Evolutionary conservation across 2,329 filamentous ascomycete genomes (phyloP).

Genomic region (Lecanicillium sp.): DNA sequence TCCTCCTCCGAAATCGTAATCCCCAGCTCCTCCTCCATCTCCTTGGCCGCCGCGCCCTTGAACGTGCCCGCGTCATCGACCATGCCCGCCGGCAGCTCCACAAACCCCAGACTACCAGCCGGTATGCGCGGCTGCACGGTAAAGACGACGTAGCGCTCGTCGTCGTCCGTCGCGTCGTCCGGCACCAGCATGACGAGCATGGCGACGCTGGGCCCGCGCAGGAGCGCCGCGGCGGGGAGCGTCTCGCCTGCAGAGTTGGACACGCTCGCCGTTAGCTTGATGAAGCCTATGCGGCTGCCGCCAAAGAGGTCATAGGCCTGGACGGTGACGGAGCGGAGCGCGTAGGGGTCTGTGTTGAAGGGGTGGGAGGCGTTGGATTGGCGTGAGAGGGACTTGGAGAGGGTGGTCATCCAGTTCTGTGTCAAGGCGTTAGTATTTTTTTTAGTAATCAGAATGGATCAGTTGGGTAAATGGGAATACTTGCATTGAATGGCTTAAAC

Average conservation of each 20-base stretch:
- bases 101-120: constrained; percentile 44
- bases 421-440: too few species aligned
- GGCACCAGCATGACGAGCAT: constrained; percentile 51
- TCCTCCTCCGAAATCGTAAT: constrained; percentile 40
- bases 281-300: constrained; percentile 40
- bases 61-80: constrained; percentile 47
- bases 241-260: constrained; percentile 38
- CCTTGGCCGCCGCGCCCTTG: constrained; percentile 48
- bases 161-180: constrained; percentile 31
- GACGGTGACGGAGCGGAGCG: constrained; percentile 40
- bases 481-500: constrained; percentile 45
- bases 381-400: constrained; percentile 37
- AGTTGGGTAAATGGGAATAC: constrained; percentile 2
- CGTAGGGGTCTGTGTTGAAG: constrained; percentile 47
- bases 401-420: constrained; percentile 41
- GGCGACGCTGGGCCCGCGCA: constrained; percentile 53
- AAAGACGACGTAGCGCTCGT: constrained; percentile 49
- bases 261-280: constrained; percentile 45
- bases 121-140: constrained; percentile 53
- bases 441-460: neutral
- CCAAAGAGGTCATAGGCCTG: constrained; percentile 49
- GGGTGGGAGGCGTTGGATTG: constrained; percentile 37
- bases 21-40: constrained; percentile 54
- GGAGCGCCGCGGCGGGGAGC: constrained; percentile 47
- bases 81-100: constrained; percentile 53